Evolutionary conservation across 768 basidiomycete genomes (phyloP).

Genomic region (Phlegmacium glaucopus): DNA sequence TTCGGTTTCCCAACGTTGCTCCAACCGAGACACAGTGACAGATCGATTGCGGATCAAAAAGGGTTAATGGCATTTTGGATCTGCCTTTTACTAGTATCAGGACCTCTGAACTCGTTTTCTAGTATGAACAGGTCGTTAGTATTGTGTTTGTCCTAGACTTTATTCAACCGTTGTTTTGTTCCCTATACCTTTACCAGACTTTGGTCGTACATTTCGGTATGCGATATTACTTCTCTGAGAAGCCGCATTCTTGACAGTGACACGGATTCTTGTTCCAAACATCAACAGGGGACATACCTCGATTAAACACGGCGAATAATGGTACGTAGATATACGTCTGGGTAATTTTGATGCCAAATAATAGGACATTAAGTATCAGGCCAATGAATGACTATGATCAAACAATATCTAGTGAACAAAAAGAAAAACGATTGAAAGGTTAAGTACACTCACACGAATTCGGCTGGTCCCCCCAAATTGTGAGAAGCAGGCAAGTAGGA

Average conservation of each 20-base stretch:
- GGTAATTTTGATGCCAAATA: conserved; percentile 7
- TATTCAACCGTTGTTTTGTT: neutral
- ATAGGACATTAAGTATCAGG: conserved; percentile 3
- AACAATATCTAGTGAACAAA: too few species aligned
- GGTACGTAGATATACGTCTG: conserved; percentile 10
- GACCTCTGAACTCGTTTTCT: too few species aligned
- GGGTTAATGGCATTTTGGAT: neutral
- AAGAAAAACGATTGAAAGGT: too few species aligned
- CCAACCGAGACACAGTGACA: too few species aligned
- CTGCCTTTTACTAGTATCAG: too few species aligned
- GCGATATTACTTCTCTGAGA: neutral
- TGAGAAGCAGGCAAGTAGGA: too few species aligned
- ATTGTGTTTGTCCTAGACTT: neutral
- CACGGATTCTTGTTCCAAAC: too few species aligned
- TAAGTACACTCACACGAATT: too few species aligned
- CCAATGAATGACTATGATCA: conserved; percentile 4
- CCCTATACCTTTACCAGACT: neutral
- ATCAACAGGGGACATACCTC: neutral
- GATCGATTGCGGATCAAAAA: neutral
- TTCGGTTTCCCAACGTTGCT: neutral
- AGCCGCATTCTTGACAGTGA: too few species aligned
- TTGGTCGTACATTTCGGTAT: neutral
- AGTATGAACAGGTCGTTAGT: neutral
- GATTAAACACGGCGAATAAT: conserved; percentile 14
- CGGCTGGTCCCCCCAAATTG: too few species aligned